Conservation (phyloP, 371 early-diverging fungal species). For the Coemansia sp. region DNA sequence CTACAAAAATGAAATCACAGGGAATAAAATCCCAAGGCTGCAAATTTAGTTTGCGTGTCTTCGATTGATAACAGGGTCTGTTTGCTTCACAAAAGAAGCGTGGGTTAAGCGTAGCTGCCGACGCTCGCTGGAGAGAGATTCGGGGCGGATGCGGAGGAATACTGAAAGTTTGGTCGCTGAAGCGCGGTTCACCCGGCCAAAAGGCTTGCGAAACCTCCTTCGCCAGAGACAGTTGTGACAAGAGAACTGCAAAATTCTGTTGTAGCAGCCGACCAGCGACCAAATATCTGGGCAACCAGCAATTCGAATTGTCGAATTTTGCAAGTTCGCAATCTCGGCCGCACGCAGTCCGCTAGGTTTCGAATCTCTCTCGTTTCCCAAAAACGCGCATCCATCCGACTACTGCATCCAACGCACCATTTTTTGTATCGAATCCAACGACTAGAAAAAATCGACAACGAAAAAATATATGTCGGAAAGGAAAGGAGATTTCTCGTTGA, state of each 20-base stretch:
- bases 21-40: background rate
- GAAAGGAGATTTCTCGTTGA: background rate
- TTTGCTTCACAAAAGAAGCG: too few relatives aligned
- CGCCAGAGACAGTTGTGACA: too few relatives aligned
- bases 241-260: too few relatives aligned
- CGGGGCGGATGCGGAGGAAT: too few relatives aligned
- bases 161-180: too few relatives aligned
- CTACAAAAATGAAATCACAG: conserved; percentile 52
- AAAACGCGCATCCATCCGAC: conserved; percentile 17
- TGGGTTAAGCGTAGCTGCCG: too few relatives aligned
- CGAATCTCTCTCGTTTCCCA: too few relatives aligned
- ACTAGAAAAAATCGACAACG: conserved; percentile 1
- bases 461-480: conserved; percentile 14
- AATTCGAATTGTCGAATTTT: background rate
- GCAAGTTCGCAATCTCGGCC: background rate
- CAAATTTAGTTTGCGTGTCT: background rate
- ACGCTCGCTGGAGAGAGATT: too few relatives aligned
- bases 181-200: too few relatives aligned
- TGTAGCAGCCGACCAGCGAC: too few relatives aligned
- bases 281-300: background rate
- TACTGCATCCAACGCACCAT: conserved; percentile 45
- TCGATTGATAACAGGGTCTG: too few relatives aligned
- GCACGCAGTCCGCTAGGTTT: background rate
- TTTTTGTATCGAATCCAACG: conserved; percentile 32
- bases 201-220: too few relatives aligned